Conservation (phyloP, 345 rosid species). For the Schrenkiella parvula region DNA sequence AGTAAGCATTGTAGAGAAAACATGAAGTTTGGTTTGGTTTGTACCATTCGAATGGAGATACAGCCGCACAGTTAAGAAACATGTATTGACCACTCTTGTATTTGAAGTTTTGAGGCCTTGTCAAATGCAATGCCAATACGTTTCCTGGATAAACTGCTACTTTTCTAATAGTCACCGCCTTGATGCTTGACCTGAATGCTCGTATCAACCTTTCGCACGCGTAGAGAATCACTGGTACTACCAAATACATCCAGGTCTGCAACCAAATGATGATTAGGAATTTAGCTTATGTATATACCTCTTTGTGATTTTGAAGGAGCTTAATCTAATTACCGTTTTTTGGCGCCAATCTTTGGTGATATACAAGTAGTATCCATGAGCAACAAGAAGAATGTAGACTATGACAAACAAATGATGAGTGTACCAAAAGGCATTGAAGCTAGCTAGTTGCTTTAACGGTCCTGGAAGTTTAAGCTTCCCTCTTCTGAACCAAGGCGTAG, state of each 20-base stretch:
- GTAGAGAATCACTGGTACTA: conserved; percentile 54
- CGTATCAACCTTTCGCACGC: conserved; percentile 56
- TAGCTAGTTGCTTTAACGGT: conserved; percentile 62
- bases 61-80: conserved; percentile 78
- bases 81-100: conserved; percentile 86
- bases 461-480: conserved; percentile 51
- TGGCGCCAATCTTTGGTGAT: conserved; percentile 51
- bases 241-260: conserved; percentile 86
- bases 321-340: conserved; percentile 49
- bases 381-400: conserved; percentile 63
- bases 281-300: not conserved
- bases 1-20: not conserved
- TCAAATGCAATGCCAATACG: conserved; percentile 65
- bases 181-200: conserved; percentile 67
- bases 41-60: conserved; percentile 84
- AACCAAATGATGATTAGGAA: not conserved
- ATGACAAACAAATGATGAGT: conserved; percentile 74
- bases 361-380: conserved; percentile 64
- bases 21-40: not conserved
- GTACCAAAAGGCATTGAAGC: conserved; percentile 90
- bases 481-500: conserved; percentile 71
- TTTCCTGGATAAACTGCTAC: conserved; percentile 76
- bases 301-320: not conserved
- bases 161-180: conserved; percentile 59
- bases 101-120: conserved; percentile 76